Conservation (phyloP, 805 yeast species). For the Candida loeiensis region DNA sequence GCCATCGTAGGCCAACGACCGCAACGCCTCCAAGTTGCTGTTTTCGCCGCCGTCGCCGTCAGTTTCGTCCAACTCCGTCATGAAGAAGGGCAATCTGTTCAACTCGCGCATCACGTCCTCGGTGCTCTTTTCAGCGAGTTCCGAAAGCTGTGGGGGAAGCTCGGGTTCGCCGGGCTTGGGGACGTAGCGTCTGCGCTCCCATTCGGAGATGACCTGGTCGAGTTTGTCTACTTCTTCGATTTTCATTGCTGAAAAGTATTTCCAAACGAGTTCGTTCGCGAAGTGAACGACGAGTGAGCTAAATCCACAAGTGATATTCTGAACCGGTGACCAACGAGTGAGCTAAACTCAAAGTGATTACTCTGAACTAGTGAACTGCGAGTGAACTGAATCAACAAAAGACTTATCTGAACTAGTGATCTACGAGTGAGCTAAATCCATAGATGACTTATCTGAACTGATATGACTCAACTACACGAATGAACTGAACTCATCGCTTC, state of each 20-base stretch:
- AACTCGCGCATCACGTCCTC: constrained; percentile 77
- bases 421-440: too few species aligned
- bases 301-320: too few species aligned
- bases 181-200: constrained; percentile 39
- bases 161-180: constrained; percentile 62
- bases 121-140: constrained; percentile 55
- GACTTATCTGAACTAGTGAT: too few species aligned
- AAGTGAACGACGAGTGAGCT: too few species aligned
- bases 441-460: too few species aligned
- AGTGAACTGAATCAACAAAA: too few species aligned
- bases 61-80: constrained; percentile 78
- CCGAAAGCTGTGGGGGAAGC: constrained; percentile 79
- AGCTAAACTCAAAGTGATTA: too few species aligned
- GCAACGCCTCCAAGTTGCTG: constrained; percentile 76
- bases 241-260: constrained; percentile 12
- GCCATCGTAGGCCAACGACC: constrained; percentile 91
- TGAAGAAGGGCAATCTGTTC: constrained; percentile 86
- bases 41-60: constrained; percentile 78
- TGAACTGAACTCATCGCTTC: too few species aligned
- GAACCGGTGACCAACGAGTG: too few species aligned
- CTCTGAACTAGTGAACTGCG: too few species aligned
- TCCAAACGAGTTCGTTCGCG: too few species aligned
- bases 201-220: constrained; percentile 30
- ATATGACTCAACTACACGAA: too few species aligned
- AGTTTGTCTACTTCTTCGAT: constrained; percentile 14